phyloP scores from a whole-genome alignment of 345 rosid species.

The Stellera chamaejasme region DNA sequence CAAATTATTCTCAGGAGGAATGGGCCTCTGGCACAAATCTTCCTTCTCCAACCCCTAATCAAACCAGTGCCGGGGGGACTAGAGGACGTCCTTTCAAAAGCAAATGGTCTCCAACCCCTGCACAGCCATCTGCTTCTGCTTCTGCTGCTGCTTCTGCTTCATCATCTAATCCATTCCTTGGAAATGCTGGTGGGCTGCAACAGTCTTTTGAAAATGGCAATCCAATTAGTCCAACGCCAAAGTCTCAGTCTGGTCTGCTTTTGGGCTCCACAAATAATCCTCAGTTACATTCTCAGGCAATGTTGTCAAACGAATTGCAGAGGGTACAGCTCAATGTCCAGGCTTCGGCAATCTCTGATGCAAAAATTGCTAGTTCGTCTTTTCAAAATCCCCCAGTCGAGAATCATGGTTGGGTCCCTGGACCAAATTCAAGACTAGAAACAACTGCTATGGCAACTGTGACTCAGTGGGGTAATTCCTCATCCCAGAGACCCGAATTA shows the following conservation, averaged over 20 bases:
- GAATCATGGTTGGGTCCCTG: conserved; percentile 35
- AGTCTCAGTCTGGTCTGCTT: conserved; percentile 28
- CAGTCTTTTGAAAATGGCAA: conserved; percentile 21
- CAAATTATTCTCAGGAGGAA: conserved; percentile 38
- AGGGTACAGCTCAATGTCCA: conserved; percentile 33
- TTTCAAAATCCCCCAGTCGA: conserved; percentile 28
- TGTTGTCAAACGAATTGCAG: conserved; percentile 24
- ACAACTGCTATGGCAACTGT: conserved; percentile 25
- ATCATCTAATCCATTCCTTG: conserved; percentile 20
- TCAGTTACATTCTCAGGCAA: conserved; percentile 23
- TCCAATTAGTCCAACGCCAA: conserved; percentile 24
- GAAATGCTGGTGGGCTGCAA: conserved; percentile 23
- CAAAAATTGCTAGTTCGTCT: conserved; percentile 22
- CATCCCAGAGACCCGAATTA: conserved; percentile 35
- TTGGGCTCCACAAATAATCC: conserved; percentile 28
- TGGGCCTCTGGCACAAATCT: conserved; percentile 67
- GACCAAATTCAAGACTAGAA: conserved; percentile 36
- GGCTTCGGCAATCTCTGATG: conserved; percentile 23
- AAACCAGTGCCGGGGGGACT: conserved; percentile 25
- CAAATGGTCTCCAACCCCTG: conserved; percentile 60
- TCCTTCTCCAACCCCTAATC: conserved; percentile 93
- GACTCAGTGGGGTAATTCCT: conserved; percentile 45
- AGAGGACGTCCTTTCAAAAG: conserved; percentile 44
- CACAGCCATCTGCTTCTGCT: conserved; percentile 30
- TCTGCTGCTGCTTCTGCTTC: too few relatives aligned